Percentiles rank a stretch among this genome's conserved stretches.
These are phyloP conservation scores for Phytophthora macrochlamydospora DNA, from an alignment of 352 stramenopile species.

Conservation along the genomic window DNA sequence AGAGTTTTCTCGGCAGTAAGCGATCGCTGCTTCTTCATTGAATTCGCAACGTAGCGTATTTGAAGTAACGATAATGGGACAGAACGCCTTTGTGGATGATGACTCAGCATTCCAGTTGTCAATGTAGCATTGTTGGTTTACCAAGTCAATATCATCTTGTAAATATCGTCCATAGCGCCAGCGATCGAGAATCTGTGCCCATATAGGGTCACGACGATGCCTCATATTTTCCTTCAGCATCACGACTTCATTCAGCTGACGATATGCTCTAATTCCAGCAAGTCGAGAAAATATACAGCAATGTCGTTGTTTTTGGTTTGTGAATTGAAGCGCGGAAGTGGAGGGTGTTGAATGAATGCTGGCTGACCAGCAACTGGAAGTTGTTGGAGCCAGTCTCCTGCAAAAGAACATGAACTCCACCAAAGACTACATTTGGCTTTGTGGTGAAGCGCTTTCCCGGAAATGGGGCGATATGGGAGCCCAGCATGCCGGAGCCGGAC, in stretches of 20 bases:
- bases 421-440: neutral
- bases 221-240: neutral
- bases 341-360: neutral
- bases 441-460: too few relatives aligned
- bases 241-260: neutral
- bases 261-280: slow-evolving; percentile 3
- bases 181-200: neutral
- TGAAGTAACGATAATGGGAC: neutral
- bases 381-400: neutral
- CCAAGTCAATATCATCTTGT: neutral
- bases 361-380: neutral
- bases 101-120: neutral
- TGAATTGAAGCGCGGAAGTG: neutral
- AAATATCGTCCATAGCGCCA: slow-evolving; percentile 2
- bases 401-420: neutral
- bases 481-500: too few relatives aligned
- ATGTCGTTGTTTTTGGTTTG: neutral
- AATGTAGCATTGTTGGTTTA: neutral
- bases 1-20: neutral
- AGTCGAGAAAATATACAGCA: neutral
- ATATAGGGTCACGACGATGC: neutral
- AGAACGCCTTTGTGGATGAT: neutral
- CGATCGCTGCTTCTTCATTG: neutral
- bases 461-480: too few relatives aligned
- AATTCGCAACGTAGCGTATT: neutral